Conservation (phyloP, 2,329 filamentous ascomycete genomes). For the Teratosphaeria zuluensis region DNA sequence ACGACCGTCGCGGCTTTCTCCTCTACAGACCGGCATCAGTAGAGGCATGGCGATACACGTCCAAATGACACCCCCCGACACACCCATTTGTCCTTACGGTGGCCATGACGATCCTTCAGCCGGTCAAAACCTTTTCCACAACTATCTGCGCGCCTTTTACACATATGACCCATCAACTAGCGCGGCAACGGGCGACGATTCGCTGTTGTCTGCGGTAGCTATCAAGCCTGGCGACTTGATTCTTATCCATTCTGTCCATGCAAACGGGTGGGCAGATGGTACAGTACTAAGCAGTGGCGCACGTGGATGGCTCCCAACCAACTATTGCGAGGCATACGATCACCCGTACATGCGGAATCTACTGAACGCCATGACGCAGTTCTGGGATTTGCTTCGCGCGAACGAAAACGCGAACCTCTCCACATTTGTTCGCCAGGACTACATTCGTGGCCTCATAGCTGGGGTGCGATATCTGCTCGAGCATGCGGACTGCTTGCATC, state of each 20-base stretch:
- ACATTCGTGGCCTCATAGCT: slow-evolving; percentile 87
- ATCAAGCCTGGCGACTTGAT: slow-evolving; percentile 87
- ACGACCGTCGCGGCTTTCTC: neutral
- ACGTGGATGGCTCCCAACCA: slow-evolving; percentile 91
- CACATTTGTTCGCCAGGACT: slow-evolving; percentile 83
- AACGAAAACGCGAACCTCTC: slow-evolving; percentile 56
- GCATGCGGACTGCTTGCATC: slow-evolving; percentile 74
- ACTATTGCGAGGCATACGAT: slow-evolving; percentile 94
- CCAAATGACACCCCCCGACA: slow-evolving; percentile 12
- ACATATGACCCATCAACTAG: slow-evolving; percentile 75
- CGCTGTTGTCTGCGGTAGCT: slow-evolving; percentile 61
- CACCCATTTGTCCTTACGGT: slow-evolving; percentile 3
- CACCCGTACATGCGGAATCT: slow-evolving; percentile 77
- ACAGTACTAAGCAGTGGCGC: slow-evolving; percentile 78
- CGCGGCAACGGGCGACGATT: slow-evolving; percentile 61
- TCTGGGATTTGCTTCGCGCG: slow-evolving; percentile 81
- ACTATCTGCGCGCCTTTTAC: slow-evolving; percentile 90
- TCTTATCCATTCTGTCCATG: slow-evolving; percentile 90
- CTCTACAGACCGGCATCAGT: neutral
- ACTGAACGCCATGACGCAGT: slow-evolving; percentile 75
- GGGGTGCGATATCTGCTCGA: slow-evolving; percentile 86
- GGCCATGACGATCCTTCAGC: neutral
- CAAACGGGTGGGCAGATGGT: slow-evolving; percentile 96
- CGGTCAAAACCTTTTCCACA: slow-evolving; percentile 66
- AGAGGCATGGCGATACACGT: neutral